Percentiles rank a stretch among this genome's conserved stretches.
These are phyloP conservation scores for Leccinum disarticulatum DNA, from an alignment of 768 basidiomycete genomes.

Conservation along the genomic window DNA sequence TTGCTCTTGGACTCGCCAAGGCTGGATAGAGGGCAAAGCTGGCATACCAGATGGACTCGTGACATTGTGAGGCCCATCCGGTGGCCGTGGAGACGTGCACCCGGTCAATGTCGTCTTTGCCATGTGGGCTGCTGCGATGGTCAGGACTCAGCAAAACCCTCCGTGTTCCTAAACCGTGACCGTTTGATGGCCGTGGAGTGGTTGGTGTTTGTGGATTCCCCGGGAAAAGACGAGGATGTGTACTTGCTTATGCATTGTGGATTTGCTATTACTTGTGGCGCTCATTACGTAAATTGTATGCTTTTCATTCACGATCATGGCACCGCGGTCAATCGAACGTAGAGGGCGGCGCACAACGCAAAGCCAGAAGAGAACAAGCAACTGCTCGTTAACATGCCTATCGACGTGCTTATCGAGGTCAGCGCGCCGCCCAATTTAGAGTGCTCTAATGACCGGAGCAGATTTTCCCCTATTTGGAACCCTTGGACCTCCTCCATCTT, in stretches of 20 bases:
- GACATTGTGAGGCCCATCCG: conserved; percentile 67
- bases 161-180: conserved; percentile 73
- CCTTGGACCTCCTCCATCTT: conserved; percentile 34
- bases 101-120: conserved; percentile 74
- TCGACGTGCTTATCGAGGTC: conserved; percentile 19
- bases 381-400: conserved; percentile 8
- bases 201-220: neutral
- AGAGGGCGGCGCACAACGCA: neutral
- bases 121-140: conserved; percentile 93
- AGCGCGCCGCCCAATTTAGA: neutral
- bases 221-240: conserved; percentile 8
- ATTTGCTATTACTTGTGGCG: neutral
- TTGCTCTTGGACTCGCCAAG: conserved; percentile 82
- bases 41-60: conserved; percentile 77
- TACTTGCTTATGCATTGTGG: conserved; percentile 1
- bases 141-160: conserved; percentile 81
- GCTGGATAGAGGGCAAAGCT: conserved; percentile 78
- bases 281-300: neutral
- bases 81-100: conserved; percentile 85
- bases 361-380: neutral
- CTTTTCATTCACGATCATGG: conserved; percentile 2
- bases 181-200: neutral
- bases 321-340: neutral
- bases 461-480: conserved; percentile 19
- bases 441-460: neutral